Evolutionary conservation across 352 stramenopile genomes (phyloP).

Genomic region (Phytopythium montanum): DNA sequence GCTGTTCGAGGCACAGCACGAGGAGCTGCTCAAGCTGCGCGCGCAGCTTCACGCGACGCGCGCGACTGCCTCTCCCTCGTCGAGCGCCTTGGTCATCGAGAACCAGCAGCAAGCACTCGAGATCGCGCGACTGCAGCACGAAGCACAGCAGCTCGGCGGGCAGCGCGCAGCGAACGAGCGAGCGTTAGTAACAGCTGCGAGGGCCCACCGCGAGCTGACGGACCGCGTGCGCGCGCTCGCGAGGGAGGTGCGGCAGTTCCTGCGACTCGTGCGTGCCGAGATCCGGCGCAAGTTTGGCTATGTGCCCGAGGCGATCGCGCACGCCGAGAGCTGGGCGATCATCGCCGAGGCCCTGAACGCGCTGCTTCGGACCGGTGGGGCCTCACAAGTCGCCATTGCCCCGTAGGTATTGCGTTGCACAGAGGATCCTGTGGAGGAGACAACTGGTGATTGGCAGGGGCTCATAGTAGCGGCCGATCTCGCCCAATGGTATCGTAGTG

Average conservation of each 20-base stretch:
- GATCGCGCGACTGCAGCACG: constrained; percentile 21
- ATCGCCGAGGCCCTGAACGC: constrained; percentile 58
- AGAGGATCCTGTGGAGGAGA: no score
- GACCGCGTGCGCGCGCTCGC: constrained; percentile 50
- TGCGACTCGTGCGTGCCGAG: constrained; percentile 61
- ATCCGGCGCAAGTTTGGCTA: constrained; percentile 82
- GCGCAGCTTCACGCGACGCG: constrained; percentile 21
- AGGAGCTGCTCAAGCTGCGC: constrained; percentile 39
- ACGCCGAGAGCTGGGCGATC: constrained; percentile 50
- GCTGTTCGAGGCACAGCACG: constrained; percentile 42
- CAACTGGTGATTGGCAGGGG: no score
- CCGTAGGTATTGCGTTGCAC: neutral
- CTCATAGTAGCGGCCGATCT: no score
- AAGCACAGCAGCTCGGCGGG: constrained; percentile 18
- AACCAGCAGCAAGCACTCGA: constrained; percentile 28
- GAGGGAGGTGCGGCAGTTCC: constrained; percentile 60
- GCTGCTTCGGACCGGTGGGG: constrained; percentile 15
- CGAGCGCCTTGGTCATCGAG: constrained; percentile 18
- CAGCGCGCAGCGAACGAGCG: constrained; percentile 13
- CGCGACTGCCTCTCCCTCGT: constrained; percentile 4
- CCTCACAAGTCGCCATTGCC: neutral
- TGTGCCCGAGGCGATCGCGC: constrained; percentile 68
- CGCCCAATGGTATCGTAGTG: no score
- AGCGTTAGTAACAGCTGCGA: constrained; percentile 11
- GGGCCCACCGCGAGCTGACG: constrained; percentile 31